A percentile compares a stretch with the other conserved stretches of the same genome.
These are phyloP conservation scores for Aspergillus mulundensis DNA, from an alignment of 495 filamentous ascomycete genomes.

Conservation along the genomic window DNA sequence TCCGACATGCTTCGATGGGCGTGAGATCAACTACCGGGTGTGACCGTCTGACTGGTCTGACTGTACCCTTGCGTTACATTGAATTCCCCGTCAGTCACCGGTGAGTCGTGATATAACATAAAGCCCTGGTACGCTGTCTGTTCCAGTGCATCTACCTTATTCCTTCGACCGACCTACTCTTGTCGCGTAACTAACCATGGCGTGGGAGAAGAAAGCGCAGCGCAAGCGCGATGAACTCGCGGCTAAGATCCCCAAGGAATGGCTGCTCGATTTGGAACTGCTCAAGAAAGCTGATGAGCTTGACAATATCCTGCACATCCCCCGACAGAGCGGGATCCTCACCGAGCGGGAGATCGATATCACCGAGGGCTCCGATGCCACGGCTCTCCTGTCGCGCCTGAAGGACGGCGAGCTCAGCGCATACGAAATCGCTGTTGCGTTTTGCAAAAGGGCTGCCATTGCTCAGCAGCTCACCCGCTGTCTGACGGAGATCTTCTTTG, in stretches of 20 bases:
- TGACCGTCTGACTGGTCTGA: too few relatives aligned
- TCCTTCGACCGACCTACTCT: too few relatives aligned
- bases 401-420: conserved; percentile 34
- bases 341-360: conserved; percentile 47
- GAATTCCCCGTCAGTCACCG: too few relatives aligned
- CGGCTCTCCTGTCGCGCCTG: conserved; percentile 30
- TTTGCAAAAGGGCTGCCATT: conserved; percentile 50
- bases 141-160: too few relatives aligned
- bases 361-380: conserved; percentile 50
- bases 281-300: conserved; percentile 7
- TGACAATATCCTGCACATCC: conserved; percentile 32
- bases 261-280: conserved; percentile 26
- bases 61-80: too few relatives aligned
- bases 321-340: conserved; percentile 43
- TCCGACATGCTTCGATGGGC: too few relatives aligned
- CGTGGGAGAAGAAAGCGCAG: conserved; percentile 20
- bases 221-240: conserved; percentile 36
- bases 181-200: conserved; percentile 13
- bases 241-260: conserved; percentile 42
- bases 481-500: conserved; percentile 56
- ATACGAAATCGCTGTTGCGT: conserved; percentile 49
- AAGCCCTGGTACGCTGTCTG: neutral
- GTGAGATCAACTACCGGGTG: too few relatives aligned
- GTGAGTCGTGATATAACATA: neutral
- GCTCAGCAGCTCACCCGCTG: conserved; percentile 44